phyloP scores from a whole-genome alignment of 768 basidiomycete species.

The Sutorius australiensis region DNA sequence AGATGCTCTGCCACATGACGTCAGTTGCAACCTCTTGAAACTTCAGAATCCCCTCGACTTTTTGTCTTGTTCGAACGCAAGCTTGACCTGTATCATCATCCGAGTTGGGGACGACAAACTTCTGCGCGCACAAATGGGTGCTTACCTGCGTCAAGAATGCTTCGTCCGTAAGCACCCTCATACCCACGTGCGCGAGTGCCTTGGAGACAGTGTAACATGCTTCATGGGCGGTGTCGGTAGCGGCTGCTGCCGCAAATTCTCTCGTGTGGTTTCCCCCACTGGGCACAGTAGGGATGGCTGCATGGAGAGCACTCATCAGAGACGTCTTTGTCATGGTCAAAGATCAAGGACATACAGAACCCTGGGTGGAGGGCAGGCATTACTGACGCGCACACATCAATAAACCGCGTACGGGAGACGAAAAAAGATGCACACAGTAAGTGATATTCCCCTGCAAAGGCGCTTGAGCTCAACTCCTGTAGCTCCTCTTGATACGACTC shows the following conservation, averaged over 20 bases:
- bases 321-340: background rate
- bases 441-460: conserved; percentile 49
- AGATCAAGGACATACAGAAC: conserved; percentile 36
- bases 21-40: too few species aligned
- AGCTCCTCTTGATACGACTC: conserved; percentile 26
- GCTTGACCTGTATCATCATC: conserved; percentile 38
- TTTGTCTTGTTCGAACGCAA: conserved; percentile 47
- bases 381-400: conserved; percentile 29
- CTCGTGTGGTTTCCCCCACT: conserved; percentile 78
- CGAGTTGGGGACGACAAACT: background rate
- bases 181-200: conserved; percentile 65
- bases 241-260: conserved; percentile 62
- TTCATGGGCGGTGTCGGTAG: conserved; percentile 56
- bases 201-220: conserved; percentile 67
- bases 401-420: background rate
- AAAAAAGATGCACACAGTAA: conserved; percentile 47
- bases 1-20: too few species aligned
- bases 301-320: background rate
- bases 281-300: conserved; percentile 71
- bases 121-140: background rate
- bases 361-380: conserved; percentile 73
- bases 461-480: background rate
- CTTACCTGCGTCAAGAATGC: conserved; percentile 54
- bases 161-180: conserved; percentile 67
- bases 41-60: conserved; percentile 9